Conservation (phyloP, 495 filamentous ascomycete species). For the Haplographium delicatum region DNA sequence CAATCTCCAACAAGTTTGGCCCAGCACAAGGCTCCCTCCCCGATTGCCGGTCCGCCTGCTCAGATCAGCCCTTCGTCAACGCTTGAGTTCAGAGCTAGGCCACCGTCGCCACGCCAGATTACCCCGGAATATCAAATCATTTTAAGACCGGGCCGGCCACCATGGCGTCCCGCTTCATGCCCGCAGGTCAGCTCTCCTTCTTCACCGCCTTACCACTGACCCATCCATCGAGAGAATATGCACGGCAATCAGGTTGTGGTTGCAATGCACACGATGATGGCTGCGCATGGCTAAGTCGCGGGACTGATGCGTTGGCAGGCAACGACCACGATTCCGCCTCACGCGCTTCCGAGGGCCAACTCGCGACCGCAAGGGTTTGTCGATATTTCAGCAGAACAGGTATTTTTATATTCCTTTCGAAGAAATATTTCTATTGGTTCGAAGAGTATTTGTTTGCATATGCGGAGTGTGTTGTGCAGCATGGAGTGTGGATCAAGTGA, state of each 20-base stretch:
- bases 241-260: constrained; percentile 12
- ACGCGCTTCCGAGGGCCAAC: constrained; percentile 8
- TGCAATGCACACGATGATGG: constrained; percentile 14
- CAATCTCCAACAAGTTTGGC: too few species aligned
- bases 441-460: constrained; percentile 12
- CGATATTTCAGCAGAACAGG: constrained; percentile 23
- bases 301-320: constrained; percentile 12
- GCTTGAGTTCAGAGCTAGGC: too few species aligned
- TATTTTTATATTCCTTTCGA: constrained; percentile 12
- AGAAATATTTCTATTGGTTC: constrained; percentile 24
- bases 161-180: constrained; percentile 1
- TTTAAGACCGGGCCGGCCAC: too few species aligned
- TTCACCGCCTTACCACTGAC: constrained; percentile 9
- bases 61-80: too few species aligned
- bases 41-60: too few species aligned
- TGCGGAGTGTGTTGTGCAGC: constrained; percentile 23
- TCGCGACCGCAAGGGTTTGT: constrained; percentile 14
- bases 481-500: constrained; percentile 21
- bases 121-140: too few species aligned
- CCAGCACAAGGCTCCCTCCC: too few species aligned
- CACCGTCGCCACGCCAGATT: too few species aligned
- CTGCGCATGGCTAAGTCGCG: neutral
- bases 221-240: neutral
- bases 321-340: constrained; percentile 8
- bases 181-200: constrained; percentile 8